Conservation (phyloP, 805 yeast genomes). For the Yarrowia keelungensis region DNA sequence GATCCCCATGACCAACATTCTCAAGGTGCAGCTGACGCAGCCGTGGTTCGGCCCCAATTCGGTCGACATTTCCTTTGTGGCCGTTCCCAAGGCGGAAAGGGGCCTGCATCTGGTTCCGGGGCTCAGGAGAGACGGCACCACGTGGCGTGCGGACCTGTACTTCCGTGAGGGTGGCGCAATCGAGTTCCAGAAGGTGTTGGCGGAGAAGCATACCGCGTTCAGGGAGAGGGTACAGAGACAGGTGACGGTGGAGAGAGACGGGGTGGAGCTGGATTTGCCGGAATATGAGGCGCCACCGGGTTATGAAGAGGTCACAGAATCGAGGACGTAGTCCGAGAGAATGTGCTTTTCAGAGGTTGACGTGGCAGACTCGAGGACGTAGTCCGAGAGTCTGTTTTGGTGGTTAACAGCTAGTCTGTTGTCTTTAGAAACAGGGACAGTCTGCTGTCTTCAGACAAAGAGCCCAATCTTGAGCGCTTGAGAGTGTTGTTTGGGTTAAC, state of each 20-base stretch:
- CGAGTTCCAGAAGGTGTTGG: conserved; percentile 30
- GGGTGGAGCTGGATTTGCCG: neutral
- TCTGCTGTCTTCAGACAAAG: too few species aligned
- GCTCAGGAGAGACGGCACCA: conserved; percentile 19
- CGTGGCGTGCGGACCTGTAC: conserved; percentile 10
- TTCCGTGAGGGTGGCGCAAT: conserved; percentile 32
- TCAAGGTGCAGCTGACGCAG: conserved; percentile 45
- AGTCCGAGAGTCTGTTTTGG: neutral
- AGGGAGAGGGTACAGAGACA: conserved; percentile 21
- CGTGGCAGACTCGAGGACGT: neutral
- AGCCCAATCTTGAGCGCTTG: too few species aligned
- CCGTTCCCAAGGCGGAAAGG: conserved; percentile 9
- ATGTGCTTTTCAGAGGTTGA: too few species aligned
- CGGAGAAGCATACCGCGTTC: conserved; percentile 4
- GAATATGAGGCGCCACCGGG: conserved; percentile 10
- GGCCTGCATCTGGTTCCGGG: conserved; percentile 26
- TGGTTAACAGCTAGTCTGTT: too few species aligned
- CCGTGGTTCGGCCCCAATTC: conserved; percentile 52
- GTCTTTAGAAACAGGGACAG: too few species aligned
- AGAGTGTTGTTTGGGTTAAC: too few species aligned
- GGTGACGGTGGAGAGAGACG: neutral
- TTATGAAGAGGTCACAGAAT: neutral
- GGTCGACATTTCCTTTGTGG: conserved; percentile 29
- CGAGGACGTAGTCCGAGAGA: neutral
- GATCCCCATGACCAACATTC: conserved; percentile 44